phyloP scores from a whole-genome alignment of 768 basidiomycete genomes.

The Termitomyces sp. region DNA sequence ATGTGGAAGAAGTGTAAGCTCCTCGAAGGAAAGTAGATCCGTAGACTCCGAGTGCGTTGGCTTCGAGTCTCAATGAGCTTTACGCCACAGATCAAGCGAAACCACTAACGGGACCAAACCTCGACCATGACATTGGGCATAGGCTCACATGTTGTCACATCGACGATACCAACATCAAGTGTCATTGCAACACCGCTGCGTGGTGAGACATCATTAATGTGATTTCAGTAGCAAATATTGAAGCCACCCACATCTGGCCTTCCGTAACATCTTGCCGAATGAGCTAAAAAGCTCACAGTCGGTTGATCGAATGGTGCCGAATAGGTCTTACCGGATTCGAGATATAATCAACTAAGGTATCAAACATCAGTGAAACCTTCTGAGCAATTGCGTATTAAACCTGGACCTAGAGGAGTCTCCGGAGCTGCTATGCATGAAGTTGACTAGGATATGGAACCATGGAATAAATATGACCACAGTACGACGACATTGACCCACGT shows the following conservation, averaged over 20 bases:
- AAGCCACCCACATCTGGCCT: constrained; percentile 14
- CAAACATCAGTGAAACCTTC: background rate
- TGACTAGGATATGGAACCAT: constrained; percentile 2
- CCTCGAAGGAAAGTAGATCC: constrained; percentile 16
- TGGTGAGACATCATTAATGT: background rate
- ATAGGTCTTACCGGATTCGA: constrained; percentile 12
- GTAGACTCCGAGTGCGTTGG: constrained; percentile 15
- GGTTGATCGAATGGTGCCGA: no score
- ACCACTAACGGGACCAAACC: constrained; percentile 12
- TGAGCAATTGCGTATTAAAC: background rate
- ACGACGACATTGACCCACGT: constrained; percentile 7
- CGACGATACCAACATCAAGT: constrained; percentile 33
- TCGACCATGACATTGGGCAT: constrained; percentile 33
- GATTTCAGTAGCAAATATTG: background rate
- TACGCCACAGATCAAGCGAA: background rate
- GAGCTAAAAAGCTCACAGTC: constrained; percentile 1
- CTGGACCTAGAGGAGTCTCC: constrained; percentile 15
- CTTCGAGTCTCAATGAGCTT: constrained; percentile 1
- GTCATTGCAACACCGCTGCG: constrained; percentile 28
- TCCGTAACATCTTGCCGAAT: constrained; percentile 19
- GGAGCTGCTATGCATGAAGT: constrained; percentile 14
- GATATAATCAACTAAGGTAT: constrained; percentile 13
- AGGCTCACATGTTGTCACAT: constrained; percentile 34
- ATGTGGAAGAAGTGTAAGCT: constrained; percentile 8
- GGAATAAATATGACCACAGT: background rate